phyloP scores from a whole-genome alignment of 2,329 filamentous ascomycete species.

The Apiospora aurea region DNA sequence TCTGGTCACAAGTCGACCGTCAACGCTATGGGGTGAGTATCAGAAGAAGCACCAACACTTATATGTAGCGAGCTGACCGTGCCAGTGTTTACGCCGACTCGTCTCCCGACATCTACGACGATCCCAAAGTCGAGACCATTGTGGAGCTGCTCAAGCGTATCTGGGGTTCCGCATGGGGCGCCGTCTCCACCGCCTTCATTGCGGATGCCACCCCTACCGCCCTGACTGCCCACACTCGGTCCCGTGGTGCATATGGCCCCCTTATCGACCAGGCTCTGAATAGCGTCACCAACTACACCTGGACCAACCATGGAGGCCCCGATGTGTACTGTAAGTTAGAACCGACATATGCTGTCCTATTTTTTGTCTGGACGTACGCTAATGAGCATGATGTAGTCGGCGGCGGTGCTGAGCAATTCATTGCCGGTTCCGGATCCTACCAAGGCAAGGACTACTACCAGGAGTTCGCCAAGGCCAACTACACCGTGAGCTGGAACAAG shows the following conservation, averaged over 20 bases:
- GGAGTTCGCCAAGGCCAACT: conserved; percentile 75
- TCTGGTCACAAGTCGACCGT: conserved; percentile 84
- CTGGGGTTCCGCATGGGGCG: conserved; percentile 66
- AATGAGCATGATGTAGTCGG: conserved; percentile 55
- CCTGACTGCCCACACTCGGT: conserved; percentile 74
- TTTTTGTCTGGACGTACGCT: neutral
- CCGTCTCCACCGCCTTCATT: conserved; percentile 81
- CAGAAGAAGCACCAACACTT: neutral
- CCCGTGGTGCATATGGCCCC: conserved; percentile 71
- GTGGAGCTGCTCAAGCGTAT: conserved; percentile 78
- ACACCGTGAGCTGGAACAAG: conserved; percentile 76
- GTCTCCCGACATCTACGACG: conserved; percentile 75
- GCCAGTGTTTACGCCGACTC: conserved; percentile 76
- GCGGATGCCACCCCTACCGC: conserved; percentile 85
- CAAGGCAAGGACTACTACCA: conserved; percentile 80
- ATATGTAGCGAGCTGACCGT: neutral
- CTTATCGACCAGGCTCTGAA: conserved; percentile 80
- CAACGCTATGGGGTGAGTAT: conserved; percentile 72
- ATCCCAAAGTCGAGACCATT: conserved; percentile 87
- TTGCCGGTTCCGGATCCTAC: conserved; percentile 69
- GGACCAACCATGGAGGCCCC: conserved; percentile 76
- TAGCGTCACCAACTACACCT: conserved; percentile 80
- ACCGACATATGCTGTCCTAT: too few species aligned
- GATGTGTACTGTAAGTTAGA: conserved; percentile 68
- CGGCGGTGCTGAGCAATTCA: conserved; percentile 83